These are phyloP conservation scores for Gelatoporia subvermispora DNA, from an alignment of 768 basidiomycete genomes.

Conservation along the genomic window DNA sequence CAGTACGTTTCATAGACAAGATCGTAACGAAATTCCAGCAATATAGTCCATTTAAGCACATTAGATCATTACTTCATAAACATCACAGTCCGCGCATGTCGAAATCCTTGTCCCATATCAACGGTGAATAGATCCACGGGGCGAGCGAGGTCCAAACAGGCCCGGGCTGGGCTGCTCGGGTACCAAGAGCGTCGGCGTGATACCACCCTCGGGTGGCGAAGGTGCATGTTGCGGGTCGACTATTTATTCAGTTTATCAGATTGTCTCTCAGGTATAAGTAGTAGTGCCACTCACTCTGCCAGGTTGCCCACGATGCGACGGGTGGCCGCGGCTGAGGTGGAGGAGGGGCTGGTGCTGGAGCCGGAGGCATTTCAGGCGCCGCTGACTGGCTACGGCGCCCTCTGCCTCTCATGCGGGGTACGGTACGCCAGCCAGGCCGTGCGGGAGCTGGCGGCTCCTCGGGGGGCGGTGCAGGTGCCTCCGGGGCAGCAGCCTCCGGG, in stretches of 20 bases:
- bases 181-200: constrained; percentile 42
- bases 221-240: constrained; percentile 7
- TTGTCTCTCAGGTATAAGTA: background rate
- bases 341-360: constrained; percentile 18
- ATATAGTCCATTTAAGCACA: too few relatives aligned
- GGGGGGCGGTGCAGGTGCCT: constrained; percentile 37
- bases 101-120: too few relatives aligned
- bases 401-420: constrained; percentile 28
- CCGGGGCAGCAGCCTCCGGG: constrained; percentile 38
- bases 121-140: constrained; percentile 31
- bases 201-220: constrained; percentile 34
- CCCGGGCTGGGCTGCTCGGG: constrained; percentile 58
- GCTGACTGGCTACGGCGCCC: constrained; percentile 9
- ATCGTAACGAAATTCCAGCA: too few relatives aligned
- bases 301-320: constrained; percentile 35
- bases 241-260: background rate
- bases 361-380: constrained; percentile 3
- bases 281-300: constrained; percentile 32
- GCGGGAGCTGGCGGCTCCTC: constrained; percentile 36
- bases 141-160: constrained; percentile 76
- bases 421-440: constrained; percentile 60
- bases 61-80: too few relatives aligned
- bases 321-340: constrained; percentile 18
- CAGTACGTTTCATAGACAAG: too few relatives aligned
- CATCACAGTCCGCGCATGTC: too few relatives aligned